Evolutionary conservation across 2,329 filamentous ascomycete species (phyloP), one percentile per base, ranked within the genome.

Genomic region (Xenoacremonium recifei): DNA sequence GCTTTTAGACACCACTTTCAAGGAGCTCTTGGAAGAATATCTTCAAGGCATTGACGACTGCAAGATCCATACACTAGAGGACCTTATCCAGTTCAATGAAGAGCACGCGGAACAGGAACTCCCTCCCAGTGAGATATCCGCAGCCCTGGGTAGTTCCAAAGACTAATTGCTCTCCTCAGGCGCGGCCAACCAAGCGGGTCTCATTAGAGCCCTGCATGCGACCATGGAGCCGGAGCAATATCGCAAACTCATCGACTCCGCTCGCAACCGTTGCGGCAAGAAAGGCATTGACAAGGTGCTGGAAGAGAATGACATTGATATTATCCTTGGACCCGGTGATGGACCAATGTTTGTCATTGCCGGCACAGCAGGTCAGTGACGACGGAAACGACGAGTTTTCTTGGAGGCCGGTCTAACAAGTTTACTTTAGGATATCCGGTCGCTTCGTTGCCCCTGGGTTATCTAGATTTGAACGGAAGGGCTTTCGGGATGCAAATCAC

Each of bases 71-170:
- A 47, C 40, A 4, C 34, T 47, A 2, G 19, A 44, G 2, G 46
- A 42, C 2, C 15, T 51, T 11, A 47, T 51, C 21, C 27, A 45
- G n/a, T 51, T 47, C 38, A 44, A 51, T 21, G 32, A 51, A 17
- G 27, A 44, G 9, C 44, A 51, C 27, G 38, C 40, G 1, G 37
- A 30, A 10, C 35, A 44, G 18, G 46, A 49, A 16, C 23, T 27
- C 23, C 23, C 23, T 27, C 23, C 23, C 23, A 27, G 23, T 27
- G 23, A 13, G 23, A 27, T 13, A 27, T 27, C 23, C 23, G 23
- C 23, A 27, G 9, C 23, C 23, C 23, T 13, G 23, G 9, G 9
- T 9, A 13, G 13, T 27, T 27, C 13, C 23, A 27, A 27, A 27
- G 9, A 27, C 23, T 27, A 13, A 27, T 27, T 27, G 23, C 23